phyloP scores from a whole-genome alignment of 140 eudicot species.

The Senecio squalidus region DNA sequence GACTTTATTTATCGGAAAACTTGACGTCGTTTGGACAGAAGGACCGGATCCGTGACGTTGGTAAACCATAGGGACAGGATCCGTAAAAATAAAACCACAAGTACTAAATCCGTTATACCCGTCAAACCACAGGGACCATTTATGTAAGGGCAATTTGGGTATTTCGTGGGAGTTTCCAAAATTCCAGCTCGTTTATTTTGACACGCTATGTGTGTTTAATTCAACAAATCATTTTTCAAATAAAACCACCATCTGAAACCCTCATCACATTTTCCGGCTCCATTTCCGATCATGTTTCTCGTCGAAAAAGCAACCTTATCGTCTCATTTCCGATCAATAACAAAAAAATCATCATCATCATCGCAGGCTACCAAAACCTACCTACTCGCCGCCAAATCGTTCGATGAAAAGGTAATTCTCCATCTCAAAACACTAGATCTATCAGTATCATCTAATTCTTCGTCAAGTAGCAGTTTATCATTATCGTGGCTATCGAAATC shows the following conservation, averaged over 20 bases:
- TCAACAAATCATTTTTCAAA: neutral
- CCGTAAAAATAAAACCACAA: too few relatives aligned
- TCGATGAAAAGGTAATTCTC: slow-evolving; percentile 24
- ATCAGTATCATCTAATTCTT: neutral
- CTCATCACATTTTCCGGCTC: slow-evolving; percentile 15
- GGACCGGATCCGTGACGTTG: too few relatives aligned
- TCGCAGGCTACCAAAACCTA: slow-evolving; percentile 22
- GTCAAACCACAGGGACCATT: too few relatives aligned
- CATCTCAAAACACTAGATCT: slow-evolving; percentile 29
- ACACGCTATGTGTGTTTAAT: slow-evolving; percentile 13
- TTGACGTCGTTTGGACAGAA: too few relatives aligned
- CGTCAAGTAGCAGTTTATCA: slow-evolving; percentile 17
- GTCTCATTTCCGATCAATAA: slow-evolving; percentile 29
- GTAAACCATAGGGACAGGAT: too few relatives aligned
- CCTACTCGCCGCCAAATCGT: slow-evolving; percentile 25
- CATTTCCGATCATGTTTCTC: slow-evolving; percentile 36
- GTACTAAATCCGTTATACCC: too few relatives aligned
- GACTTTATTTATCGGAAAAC: too few relatives aligned
- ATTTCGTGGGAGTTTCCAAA: slow-evolving; percentile 17
- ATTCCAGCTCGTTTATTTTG: slow-evolving; percentile 8
- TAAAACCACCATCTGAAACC: slow-evolving; percentile 27
- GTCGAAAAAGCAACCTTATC: slow-evolving; percentile 25
- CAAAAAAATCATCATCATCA: slow-evolving; percentile 15
- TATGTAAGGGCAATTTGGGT: neutral
- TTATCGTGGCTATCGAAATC: slow-evolving; percentile 29